Percentiles rank a stretch among this genome's conserved stretches.
phyloP scores from a whole-genome alignment of 106 monocot genomes.

The Platanthera guangdongensis region DNA sequence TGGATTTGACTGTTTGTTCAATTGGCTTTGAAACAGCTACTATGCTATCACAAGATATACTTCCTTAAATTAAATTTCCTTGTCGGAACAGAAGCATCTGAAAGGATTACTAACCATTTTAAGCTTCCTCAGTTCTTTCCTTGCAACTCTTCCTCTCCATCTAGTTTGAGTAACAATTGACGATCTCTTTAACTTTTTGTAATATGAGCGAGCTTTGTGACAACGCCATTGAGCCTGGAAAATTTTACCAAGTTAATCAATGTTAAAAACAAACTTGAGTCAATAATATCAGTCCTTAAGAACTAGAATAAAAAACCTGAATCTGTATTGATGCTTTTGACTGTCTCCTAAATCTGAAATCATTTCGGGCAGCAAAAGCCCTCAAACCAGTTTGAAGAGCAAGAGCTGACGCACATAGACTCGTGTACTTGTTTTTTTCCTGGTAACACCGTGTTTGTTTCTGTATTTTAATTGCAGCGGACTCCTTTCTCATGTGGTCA shows the following conservation, averaged over 20 bases:
- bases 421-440: slow-evolving; percentile 52
- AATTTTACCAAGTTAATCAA: not conserved
- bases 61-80: not conserved
- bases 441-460: slow-evolving; percentile 57
- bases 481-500: slow-evolving; percentile 53
- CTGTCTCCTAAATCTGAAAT: slow-evolving; percentile 55
- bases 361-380: slow-evolving; percentile 73
- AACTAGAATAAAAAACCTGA: slow-evolving; percentile 39
- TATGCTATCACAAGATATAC: not conserved
- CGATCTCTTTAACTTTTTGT: slow-evolving; percentile 62
- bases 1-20: not conserved
- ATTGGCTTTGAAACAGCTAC: not conserved
- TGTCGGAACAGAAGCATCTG: not conserved
- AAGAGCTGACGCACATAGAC: slow-evolving; percentile 47
- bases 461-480: slow-evolving; percentile 84
- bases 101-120: slow-evolving; percentile 64
- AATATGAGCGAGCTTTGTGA: slow-evolving; percentile 51
- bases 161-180: slow-evolving; percentile 67
- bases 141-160: slow-evolving; percentile 92
- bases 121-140: slow-evolving; percentile 83
- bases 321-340: slow-evolving; percentile 62
- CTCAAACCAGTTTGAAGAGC: slow-evolving; percentile 77
- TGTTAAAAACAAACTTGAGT: not conserved
- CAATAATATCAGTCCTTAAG: not conserved
- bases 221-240: slow-evolving; percentile 63